A percentile compares a stretch with the other conserved stretches of the same genome.
Conservation (phyloP, 352 stramenopile genomes). For the Globisporangium paroecandrum region DNA sequence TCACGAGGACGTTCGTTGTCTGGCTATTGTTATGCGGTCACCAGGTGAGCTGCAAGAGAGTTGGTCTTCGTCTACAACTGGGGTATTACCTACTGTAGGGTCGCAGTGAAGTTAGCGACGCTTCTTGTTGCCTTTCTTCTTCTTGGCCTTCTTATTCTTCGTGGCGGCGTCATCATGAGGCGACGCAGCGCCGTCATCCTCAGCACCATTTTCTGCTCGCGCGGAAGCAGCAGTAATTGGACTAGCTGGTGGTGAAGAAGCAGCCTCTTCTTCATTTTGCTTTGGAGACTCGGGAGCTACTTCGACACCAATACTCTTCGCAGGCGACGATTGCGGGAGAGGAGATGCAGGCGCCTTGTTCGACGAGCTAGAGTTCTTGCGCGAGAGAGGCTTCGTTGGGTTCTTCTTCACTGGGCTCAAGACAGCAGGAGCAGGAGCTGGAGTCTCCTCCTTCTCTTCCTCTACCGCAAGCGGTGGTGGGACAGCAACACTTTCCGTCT, state of each 20-base stretch:
- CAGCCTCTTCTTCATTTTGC: slow-evolving; percentile 21
- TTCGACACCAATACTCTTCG: slow-evolving; percentile 18
- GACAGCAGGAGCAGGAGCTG: background rate
- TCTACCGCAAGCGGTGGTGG: slow-evolving; percentile 3
- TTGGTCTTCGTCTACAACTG: background rate
- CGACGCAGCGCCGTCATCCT: slow-evolving; percentile 21
- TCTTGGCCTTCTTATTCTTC: slow-evolving; percentile 53
- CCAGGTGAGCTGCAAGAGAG: background rate
- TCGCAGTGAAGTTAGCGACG: slow-evolving; percentile 20
- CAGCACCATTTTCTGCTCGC: slow-evolving; percentile 19
- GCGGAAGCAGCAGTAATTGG: background rate
- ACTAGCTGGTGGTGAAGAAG: slow-evolving; percentile 9
- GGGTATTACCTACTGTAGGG: background rate
- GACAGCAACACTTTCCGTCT: background rate
- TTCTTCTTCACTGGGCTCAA: slow-evolving; percentile 18
- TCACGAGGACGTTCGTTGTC: background rate
- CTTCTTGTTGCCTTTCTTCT: slow-evolving; percentile 67
- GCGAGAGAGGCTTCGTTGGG: slow-evolving; percentile 18
- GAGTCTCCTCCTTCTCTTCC: slow-evolving; percentile 10
- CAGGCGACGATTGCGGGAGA: slow-evolving; percentile 6
- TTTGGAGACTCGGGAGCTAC: slow-evolving; percentile 25
- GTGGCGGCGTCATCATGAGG: slow-evolving; percentile 15
- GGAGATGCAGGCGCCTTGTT: slow-evolving; percentile 6
- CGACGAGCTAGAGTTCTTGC: slow-evolving; percentile 25
- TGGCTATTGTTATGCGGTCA: background rate